Evolutionary conservation across 1,284 basidiomycete species (phyloP), one percentile per base, ranked within the genome.

Genomic region (Sphaerobolus stellatus): DNA sequence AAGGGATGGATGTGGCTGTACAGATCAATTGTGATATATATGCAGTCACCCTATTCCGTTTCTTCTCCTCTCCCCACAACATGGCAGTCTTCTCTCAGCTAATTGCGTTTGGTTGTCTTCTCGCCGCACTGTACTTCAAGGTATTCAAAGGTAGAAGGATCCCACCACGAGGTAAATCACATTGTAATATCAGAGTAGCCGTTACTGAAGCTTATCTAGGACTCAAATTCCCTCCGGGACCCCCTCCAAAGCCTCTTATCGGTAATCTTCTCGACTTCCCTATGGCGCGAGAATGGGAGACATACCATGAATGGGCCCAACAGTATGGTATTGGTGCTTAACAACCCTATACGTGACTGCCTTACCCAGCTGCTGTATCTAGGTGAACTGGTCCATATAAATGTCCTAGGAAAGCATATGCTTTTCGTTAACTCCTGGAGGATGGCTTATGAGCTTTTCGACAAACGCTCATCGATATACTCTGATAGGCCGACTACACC

Each of bases 341-440:
- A 4, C 41, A 43, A 14, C 5, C 11, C 4, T 14, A 14, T n/a
- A 3, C 14, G 22, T 43, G 3, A 24, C 13, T 20, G 13, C 13
- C 20, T 43, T 22, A 43, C 7, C n/a, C 7, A 38, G n/a, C 36
- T n/a, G 11, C 3, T 48, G 20, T 27, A 31, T 36, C 14, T 18
- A 28, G 52, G 52, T 29, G 64, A 66, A 28, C 38, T 63, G 13
- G 48, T 63, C 14, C 56, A 56, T 51, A 24, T 63, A n/a, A 33
- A 56, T 0, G 44, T 58, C 1, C 44, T 56, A 8, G 49, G 47
- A 18, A 54, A 57, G 29, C 50, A 56, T 24, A 43, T 57, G 11
- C 28, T 63, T 48, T 41, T 63, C n/a, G 16, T 63, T 4, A 54
- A 54, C 34, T 56, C 53, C 2, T 33, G 25, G 2, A 48, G 49